Conservation (phyloP, 495 filamentous ascomycete species). For the Endocarpon pusillum region DNA sequence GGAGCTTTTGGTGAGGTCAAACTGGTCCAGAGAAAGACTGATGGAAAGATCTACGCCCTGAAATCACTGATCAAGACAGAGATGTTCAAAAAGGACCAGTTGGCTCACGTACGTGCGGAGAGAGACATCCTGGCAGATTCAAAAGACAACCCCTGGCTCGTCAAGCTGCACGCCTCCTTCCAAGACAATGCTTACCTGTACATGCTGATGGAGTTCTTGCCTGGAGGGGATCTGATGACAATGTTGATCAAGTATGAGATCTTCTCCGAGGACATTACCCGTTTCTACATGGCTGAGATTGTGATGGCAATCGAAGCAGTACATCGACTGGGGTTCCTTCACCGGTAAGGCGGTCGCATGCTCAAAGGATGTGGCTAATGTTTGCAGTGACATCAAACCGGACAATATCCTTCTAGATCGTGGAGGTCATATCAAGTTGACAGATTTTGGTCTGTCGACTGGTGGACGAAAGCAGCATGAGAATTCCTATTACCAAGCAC, state of each 20-base stretch:
- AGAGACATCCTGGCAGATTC: constrained; percentile 95
- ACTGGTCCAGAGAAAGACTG: constrained; percentile 87
- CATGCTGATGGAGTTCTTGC: constrained; percentile 98
- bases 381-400: constrained; percentile 83
- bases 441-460: constrained; percentile 94
- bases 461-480: constrained; percentile 96
- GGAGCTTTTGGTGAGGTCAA: constrained; percentile 97
- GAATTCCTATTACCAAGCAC: constrained; percentile 92
- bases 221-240: constrained; percentile 97
- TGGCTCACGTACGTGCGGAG: constrained; percentile 96
- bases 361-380: constrained; percentile 3
- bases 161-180: constrained; percentile 95
- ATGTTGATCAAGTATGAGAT: constrained; percentile 99
- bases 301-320: constrained; percentile 95
- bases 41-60: constrained; percentile 93
- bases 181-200: constrained; percentile 92
- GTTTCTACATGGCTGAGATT: constrained; percentile 99
- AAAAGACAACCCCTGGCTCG: constrained; percentile 91
- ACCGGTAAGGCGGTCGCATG: constrained; percentile 47
- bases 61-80: constrained; percentile 97
- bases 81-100: constrained; percentile 99
- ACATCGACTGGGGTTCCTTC: constrained; percentile 94
- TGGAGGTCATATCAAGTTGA: constrained; percentile 93
- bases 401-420: constrained; percentile 96
- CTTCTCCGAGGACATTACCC: constrained; percentile 94